These are phyloP conservation scores for Phragmites australis DNA, from an alignment of 176 grass and related monocot genomes.

Conservation along the genomic window DNA sequence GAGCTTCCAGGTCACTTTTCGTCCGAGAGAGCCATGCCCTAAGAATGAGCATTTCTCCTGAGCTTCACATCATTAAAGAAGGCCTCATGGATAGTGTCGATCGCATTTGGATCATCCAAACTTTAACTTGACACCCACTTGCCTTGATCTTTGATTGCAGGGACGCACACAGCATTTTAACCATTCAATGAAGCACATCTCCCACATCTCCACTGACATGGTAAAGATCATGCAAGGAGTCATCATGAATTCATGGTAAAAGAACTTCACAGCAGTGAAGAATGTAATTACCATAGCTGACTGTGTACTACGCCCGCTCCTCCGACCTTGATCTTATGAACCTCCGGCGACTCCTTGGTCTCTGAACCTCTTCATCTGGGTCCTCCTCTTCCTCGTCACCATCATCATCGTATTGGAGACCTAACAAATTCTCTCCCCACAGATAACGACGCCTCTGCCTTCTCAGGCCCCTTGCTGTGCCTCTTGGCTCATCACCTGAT, in stretches of 20 bases:
- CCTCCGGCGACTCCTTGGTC: slow-evolving; percentile 60
- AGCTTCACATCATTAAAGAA: not conserved
- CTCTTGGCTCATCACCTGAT: slow-evolving; percentile 53
- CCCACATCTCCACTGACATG: slow-evolving; percentile 12
- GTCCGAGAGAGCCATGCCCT: not conserved
- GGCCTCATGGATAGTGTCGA: not conserved
- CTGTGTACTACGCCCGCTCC: slow-evolving; percentile 36
- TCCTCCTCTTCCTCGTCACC: slow-evolving; percentile 42
- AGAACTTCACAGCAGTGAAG: slow-evolving; percentile 31
- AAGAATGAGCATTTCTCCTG: not conserved
- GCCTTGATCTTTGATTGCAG: not conserved
- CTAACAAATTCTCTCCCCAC: slow-evolving; percentile 79
- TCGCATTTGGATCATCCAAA: not conserved
- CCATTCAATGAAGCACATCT: not conserved
- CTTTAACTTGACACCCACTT: not conserved
- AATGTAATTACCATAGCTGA: slow-evolving; percentile 30
- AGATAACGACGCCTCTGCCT: slow-evolving; percentile 72
- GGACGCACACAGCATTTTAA: not conserved
- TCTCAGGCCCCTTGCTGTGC: slow-evolving; percentile 44
- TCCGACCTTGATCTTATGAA: slow-evolving; percentile 60
- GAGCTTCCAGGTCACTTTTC: not conserved
- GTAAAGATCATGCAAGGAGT: slow-evolving; percentile 23
- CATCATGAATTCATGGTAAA: slow-evolving; percentile 38
- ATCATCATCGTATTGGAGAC: slow-evolving; percentile 58
- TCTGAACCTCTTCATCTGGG: slow-evolving; percentile 58